Evolutionary conservation across 2,329 filamentous ascomycete genomes (phyloP).

Genomic region (Cadophora sp.): DNA sequence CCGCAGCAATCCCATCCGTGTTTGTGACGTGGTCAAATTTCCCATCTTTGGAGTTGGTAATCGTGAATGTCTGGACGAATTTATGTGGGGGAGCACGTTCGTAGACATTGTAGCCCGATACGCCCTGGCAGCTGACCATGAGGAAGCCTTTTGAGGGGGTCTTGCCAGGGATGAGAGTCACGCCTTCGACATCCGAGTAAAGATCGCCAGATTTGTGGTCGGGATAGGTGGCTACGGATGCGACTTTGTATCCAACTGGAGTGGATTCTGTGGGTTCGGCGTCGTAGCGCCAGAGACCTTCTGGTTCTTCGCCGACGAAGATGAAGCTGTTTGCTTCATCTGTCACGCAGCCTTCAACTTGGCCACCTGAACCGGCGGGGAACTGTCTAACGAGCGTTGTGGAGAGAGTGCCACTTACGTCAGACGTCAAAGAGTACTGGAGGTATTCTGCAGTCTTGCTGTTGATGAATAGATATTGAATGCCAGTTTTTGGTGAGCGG

Average conservation of each 20-base stretch:
- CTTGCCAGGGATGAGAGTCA: conserved; percentile 12
- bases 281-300: conserved; percentile 16
- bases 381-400: conserved; percentile 7
- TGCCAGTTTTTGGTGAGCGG: conserved; percentile 4
- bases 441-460: conserved; percentile 10
- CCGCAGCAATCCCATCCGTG: conserved; percentile 17
- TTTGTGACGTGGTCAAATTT: conserved; percentile 2
- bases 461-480: conserved; percentile 18
- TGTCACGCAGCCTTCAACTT: conserved; percentile 12
- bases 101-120: conserved; percentile 13
- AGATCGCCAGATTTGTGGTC: conserved; percentile 6
- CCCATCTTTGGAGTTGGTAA: conserved; percentile 6
- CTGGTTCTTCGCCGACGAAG: conserved; percentile 15
- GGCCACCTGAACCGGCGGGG: conserved; percentile 11
- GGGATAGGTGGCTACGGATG: conserved; percentile 15
- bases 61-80: conserved; percentile 11
- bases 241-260: neutral
- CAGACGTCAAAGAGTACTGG: conserved; percentile 3
- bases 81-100: conserved; percentile 12
- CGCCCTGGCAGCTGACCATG: conserved; percentile 17
- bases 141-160: neutral
- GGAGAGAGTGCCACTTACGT: neutral
- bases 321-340: conserved; percentile 13
- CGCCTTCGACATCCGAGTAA: conserved; percentile 15
- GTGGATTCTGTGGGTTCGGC: neutral